These are phyloP conservation scores for Cephaloascus albidus DNA, from an alignment of 805 yeast species.

Conservation along the genomic window DNA sequence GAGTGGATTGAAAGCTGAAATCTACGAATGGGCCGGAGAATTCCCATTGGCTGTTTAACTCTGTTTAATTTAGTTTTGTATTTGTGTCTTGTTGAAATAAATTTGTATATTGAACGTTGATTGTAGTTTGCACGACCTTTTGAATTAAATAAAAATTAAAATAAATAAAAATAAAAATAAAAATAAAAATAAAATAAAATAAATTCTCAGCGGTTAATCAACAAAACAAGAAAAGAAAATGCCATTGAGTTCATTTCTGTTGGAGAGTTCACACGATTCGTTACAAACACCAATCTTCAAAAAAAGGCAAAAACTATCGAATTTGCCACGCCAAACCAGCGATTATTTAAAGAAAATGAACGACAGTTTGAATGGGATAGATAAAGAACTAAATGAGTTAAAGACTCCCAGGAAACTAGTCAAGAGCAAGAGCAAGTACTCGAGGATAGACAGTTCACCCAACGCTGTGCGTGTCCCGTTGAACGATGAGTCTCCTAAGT, in stretches of 20 bases:
- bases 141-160: no score
- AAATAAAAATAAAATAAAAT: no score
- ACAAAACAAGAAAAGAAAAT: no score
- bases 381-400: not conserved
- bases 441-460: not conserved
- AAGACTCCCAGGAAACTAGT: not conserved
- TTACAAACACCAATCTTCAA: conserved; percentile 14
- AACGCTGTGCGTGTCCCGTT: not conserved
- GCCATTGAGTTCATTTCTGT: not conserved
- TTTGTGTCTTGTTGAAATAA: not conserved
- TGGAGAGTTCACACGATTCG: not conserved
- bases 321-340: conserved; percentile 8
- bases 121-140: no score
- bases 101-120: no score
- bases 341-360: not conserved
- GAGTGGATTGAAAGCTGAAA: conserved; percentile 61
- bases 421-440: no score
- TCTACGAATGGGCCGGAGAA: conserved; percentile 84
- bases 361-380: not conserved
- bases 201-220: no score
- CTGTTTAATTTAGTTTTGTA: not conserved
- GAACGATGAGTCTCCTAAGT: not conserved
- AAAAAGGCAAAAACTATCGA: conserved; percentile 28
- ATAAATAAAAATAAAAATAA: no score
- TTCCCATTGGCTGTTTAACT: conserved; percentile 58